These are phyloP conservation scores for Vaccinium macrocarpon DNA, from an alignment of 148 eudicot species.

Conservation along the genomic window DNA sequence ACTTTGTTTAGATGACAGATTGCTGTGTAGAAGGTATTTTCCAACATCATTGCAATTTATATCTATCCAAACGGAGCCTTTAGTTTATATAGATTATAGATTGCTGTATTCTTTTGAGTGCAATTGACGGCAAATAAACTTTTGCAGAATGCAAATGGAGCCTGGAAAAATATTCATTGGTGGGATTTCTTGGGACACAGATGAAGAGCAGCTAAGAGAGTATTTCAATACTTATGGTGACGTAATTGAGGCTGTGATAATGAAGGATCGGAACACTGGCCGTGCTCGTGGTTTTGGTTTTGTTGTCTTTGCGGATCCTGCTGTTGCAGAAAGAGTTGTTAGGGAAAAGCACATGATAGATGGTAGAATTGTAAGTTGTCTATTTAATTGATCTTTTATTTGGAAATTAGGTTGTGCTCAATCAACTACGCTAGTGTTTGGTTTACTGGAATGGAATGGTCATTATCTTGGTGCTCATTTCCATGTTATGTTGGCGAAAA, in stretches of 20 bases:
- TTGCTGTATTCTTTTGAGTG: not conserved
- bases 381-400: not conserved
- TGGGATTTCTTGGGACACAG: constrained; percentile 99
- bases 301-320: constrained; percentile 78
- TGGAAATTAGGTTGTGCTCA: not conserved
- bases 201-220: constrained; percentile 85
- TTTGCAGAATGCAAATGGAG: constrained; percentile 73
- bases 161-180: constrained; percentile 93
- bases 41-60: not conserved
- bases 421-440: not conserved
- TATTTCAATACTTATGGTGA: constrained; percentile 85
- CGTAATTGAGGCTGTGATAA: constrained; percentile 92
- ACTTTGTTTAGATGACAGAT: no score
- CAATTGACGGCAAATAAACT: constrained; percentile 6
- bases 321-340: constrained; percentile 86
- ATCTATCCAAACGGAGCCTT: not conserved
- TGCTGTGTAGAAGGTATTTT: no score
- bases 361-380: constrained; percentile 79
- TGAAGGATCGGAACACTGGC: constrained; percentile 96
- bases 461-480: not conserved
- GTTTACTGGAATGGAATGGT: not conserved
- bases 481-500: not conserved
- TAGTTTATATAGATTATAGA: not conserved
- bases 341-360: constrained; percentile 83
- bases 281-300: constrained; percentile 99